Percentiles rank a stretch among this genome's conserved stretches.
Conservation (phyloP, 1,284 basidiomycete genomes). For the Cryptococcus sp. region DNA sequence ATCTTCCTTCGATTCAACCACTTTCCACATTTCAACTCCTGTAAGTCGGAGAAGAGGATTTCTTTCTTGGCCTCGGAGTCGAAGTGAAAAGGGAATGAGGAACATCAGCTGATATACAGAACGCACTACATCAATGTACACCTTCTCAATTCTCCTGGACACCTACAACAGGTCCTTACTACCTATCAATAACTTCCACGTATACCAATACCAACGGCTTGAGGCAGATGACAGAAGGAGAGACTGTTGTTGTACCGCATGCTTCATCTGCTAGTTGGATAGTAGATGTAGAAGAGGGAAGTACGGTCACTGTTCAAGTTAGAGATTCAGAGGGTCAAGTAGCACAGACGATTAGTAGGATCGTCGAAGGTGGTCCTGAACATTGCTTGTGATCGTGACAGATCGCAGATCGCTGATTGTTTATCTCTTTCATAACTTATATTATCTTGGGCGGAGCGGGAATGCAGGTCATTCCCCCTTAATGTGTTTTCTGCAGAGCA, state of each 20-base stretch:
- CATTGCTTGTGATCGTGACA: conserved; percentile 12
- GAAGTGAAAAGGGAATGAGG: no score
- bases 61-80: no score
- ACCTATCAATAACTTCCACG: conserved; percentile 16
- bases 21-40: neutral
- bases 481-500: no score
- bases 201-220: neutral
- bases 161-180: conserved; percentile 15
- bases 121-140: conserved; percentile 11
- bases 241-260: neutral
- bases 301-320: conserved; percentile 11
- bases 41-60: no score
- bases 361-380: conserved; percentile 7
- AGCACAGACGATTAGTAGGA: conserved; percentile 3
- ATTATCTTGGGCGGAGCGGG: no score
- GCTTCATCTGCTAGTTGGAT: conserved; percentile 15
- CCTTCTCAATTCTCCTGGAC: conserved; percentile 22
- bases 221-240: neutral
- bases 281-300: conserved; percentile 16
- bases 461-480: no score
- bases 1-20: neutral
- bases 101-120: no score
- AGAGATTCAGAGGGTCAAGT: conserved; percentile 15
- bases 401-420: no score
- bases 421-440: no score